Evolutionary conservation across 495 filamentous ascomycete genomes (phyloP), one percentile per base, ranked within the genome.

Genomic region (Penicillium cinerascens): DNA sequence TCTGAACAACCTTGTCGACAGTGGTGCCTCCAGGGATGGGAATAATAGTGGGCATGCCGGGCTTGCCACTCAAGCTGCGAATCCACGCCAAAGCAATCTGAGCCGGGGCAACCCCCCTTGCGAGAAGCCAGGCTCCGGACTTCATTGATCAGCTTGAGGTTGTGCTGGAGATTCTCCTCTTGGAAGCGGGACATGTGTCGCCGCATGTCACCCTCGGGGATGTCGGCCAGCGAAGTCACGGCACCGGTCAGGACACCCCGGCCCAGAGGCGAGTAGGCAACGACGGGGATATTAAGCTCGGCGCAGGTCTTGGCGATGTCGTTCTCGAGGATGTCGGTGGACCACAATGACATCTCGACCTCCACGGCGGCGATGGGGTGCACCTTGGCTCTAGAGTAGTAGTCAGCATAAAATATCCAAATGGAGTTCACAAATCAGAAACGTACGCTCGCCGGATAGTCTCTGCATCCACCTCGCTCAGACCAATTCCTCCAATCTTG

Each of bases 21-120:
- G 75, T 78, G 21, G 75, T 78, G 21, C 69, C 82, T 13, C 91
- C 91, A 1, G 90, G 91, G 55, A 96, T 95, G 4, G 91, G 91
- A 49, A 95, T 86, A 58, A 95, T 87, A 4, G 75, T 78, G 11
- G 84, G 82, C 64, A 85, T 77, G 11, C 83, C 87, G 37, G 82
- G 73, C 58, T 78, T 74, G 26, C 69, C 71, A 41, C 80, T 78
- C 49, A 84, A 63, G 3, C 71, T 70, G 29, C 69, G 68, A 3
- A 86, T 73, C 91, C 92, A 97, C 18, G 72, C 79, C 47, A 96
- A 72, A 10, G 89, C 91, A 33, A 96, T 71, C 72, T 97, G 91
- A 2, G 82, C 82, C 0, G 86, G 75, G 10, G 86, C 88, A 56
- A 81, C 81, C 11, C 81, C n/a, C 82, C 74, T 92, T 95, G 55